These are phyloP conservation scores for Chamaecrista fasciculata DNA, from an alignment of 306 rosid genomes.

Conservation along the genomic window DNA sequence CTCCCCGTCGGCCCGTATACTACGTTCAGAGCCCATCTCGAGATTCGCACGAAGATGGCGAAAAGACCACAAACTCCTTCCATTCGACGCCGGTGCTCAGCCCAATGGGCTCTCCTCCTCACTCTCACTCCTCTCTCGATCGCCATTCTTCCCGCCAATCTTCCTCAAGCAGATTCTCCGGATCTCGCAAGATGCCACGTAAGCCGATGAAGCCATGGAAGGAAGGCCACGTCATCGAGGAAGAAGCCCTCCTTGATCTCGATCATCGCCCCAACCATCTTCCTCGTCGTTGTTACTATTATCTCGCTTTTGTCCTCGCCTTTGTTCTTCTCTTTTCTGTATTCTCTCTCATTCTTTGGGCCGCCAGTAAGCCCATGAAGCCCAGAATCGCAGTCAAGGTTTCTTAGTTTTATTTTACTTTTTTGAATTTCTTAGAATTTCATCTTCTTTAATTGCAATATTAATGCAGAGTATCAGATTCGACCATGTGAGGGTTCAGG, in stretches of 20 bases:
- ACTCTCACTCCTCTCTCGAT: slow-evolving; percentile 78
- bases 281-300: slow-evolving; percentile 76
- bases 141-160: slow-evolving; percentile 82
- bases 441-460: no score
- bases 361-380: slow-evolving; percentile 91
- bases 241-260: slow-evolving; percentile 77
- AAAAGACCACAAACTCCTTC: slow-evolving; percentile 87
- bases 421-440: no score
- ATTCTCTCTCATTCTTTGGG: slow-evolving; percentile 82
- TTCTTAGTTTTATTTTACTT: no score
- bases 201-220: slow-evolving; percentile 66
- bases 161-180: slow-evolving; percentile 84
- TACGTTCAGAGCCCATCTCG: slow-evolving; percentile 92
- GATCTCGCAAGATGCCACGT: slow-evolving; percentile 66
- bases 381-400: slow-evolving; percentile 75
- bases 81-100: slow-evolving; percentile 86
- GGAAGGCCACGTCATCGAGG: slow-evolving; percentile 77
- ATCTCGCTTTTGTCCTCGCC: slow-evolving; percentile 65
- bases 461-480: slow-evolving; percentile 74
- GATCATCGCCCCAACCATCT: slow-evolving; percentile 41
- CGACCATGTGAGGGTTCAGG: slow-evolving; percentile 74
- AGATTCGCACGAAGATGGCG: slow-evolving; percentile 97
- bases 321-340: slow-evolving; percentile 74
- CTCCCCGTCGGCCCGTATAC: slow-evolving; percentile 91
- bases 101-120: slow-evolving; percentile 96